Evolutionary conservation across 164 flowering plant genomes (phyloP), one percentile per base, ranked within the genome.

Genomic region (Stephania japonica): DNA sequence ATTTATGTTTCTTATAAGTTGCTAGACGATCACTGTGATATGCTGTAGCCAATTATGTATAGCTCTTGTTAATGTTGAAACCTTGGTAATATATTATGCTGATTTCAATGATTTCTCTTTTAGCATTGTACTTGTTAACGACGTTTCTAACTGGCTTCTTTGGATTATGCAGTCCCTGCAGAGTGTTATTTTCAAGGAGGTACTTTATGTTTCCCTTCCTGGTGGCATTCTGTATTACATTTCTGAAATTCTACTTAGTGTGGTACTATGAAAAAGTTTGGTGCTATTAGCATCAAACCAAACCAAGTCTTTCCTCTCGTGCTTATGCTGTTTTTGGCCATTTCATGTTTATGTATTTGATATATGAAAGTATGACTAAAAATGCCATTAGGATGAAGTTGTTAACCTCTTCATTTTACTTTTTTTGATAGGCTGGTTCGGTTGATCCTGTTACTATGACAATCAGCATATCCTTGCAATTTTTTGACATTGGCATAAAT

Each of bases 101-200:
- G 64, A 19, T 18, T 59, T 59, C 3, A 9, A 18, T 59, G 21
- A 19, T 59, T 47, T 72, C 21, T 64, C 42, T 71, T 61, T 43
- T n/a, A 65, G n/a, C 65, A 38, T 47, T 41, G 18, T 61, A 0
- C n/a, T 32, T 59, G 7, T 9, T 24, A 12, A 38, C 26, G 42
- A 42, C 64, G 38, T 74, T 25, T 70, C 79, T 86, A 82, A 81
- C 77, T 73, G 42, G 21, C 70, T 65, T 78, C 21, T 16, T 84
- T 80, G 26, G n/a, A 38, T 74, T 80, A 3, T 92, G 97, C 97
- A 95, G 99, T 92, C 99, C 75, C 80, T 95, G 84, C 99, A 93
- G 83, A 95, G 99, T 80, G 99, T 95, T 80, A 87, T 95, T 71
- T 95, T 95, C 86, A 91, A 91, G 84, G 92, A 89, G 94, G 99